phyloP scores from a whole-genome alignment of 805 yeast genomes.

The Hanseniaspora mollemarum region DNA sequence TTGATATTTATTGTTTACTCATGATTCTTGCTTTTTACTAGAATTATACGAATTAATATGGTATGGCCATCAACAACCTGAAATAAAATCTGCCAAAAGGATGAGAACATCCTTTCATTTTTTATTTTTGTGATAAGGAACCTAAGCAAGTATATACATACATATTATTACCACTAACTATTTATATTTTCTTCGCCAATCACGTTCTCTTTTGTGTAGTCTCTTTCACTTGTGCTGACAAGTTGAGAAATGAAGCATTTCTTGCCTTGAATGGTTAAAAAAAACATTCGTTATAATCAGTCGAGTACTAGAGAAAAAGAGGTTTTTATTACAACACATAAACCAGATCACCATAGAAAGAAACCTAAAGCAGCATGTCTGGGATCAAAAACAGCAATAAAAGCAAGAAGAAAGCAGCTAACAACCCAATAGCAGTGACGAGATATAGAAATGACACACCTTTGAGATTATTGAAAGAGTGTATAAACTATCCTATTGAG shows the following conservation, averaged over 20 bases:
- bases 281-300: no score
- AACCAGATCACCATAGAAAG: no score
- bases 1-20: conserved; percentile 13
- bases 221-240: no score
- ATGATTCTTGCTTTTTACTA: conserved; percentile 17
- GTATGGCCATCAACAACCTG: conserved; percentile 3
- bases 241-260: no score
- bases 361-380: no score
- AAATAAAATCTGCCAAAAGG: background rate
- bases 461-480: conserved; percentile 1
- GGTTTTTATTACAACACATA: no score
- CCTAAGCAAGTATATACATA: background rate
- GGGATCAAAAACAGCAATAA: background rate
- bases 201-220: no score
- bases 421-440: background rate
- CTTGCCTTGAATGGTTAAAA: no score
- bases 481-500: conserved; percentile 10
- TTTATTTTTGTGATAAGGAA: background rate
- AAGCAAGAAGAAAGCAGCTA: background rate
- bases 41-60: conserved; percentile 16
- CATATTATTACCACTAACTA: no score
- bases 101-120: background rate
- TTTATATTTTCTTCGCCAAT: no score
- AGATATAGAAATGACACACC: conserved; percentile 6
- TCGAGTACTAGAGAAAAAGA: no score